Conservation (phyloP, 495 filamentous ascomycete genomes). For the Penicillium mononematosum region DNA sequence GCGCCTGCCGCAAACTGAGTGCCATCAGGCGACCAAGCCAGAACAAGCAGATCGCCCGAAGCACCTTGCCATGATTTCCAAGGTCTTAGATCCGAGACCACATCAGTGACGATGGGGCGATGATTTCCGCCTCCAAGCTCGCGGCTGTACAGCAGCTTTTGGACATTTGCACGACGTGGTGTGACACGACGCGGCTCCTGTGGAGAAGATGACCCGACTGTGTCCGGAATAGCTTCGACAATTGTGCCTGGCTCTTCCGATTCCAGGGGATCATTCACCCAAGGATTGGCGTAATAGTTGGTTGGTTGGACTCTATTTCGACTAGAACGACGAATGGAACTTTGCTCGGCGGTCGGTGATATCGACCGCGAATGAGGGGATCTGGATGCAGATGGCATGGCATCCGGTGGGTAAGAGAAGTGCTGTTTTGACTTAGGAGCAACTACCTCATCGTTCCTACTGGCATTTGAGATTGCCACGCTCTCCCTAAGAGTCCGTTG, state of each 20-base stretch:
- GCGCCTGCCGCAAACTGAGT: constrained; percentile 59
- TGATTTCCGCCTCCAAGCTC: constrained; percentile 23
- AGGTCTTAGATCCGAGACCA: constrained; percentile 29
- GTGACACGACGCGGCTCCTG: constrained; percentile 1
- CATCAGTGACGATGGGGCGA: constrained; percentile 17
- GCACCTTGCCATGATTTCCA: constrained; percentile 52
- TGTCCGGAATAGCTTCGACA: neutral
- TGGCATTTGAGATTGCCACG: constrained; percentile 14
- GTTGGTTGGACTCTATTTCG: constrained; percentile 22
- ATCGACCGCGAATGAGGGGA: constrained; percentile 2
- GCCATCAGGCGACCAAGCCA: constrained; percentile 52
- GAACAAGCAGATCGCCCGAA: constrained; percentile 49
- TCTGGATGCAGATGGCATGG: neutral
- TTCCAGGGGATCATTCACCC: constrained; percentile 2
- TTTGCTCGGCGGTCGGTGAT: neutral
- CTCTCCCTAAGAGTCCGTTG: constrained; percentile 9
- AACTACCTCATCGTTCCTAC: constrained; percentile 1
- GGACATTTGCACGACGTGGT: constrained; percentile 10
- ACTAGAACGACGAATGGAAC: constrained; percentile 21
- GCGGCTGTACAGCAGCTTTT: constrained; percentile 26
- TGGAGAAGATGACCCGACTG: neutral
- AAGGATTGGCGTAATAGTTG: constrained; percentile 28
- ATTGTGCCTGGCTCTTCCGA: constrained; percentile 2
- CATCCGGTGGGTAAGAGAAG: neutral
- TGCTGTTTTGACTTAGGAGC: neutral